Evolutionary conservation across 192 early-diverging fungal genomes (phyloP).

Genomic region (Chytriomyces sp.): DNA sequence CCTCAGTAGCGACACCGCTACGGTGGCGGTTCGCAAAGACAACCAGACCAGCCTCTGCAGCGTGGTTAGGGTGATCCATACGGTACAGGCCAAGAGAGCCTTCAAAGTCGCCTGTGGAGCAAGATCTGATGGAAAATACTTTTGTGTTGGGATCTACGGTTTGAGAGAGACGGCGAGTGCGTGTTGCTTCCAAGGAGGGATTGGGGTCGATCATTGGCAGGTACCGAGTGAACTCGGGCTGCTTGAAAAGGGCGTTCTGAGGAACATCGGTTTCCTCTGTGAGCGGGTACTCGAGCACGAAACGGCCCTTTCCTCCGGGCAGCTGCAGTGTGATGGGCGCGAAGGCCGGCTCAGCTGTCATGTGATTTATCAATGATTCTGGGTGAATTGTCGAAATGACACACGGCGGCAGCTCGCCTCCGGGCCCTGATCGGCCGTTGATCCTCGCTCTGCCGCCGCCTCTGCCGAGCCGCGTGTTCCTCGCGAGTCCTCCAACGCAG

Average conservation of each 20-base stretch:
- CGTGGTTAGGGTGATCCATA: slow-evolving; percentile 3
- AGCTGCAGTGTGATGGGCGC: neutral
- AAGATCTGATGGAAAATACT: neutral
- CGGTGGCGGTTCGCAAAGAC: neutral
- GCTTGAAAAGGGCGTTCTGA: neutral
- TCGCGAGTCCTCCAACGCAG: too few relatives aligned
- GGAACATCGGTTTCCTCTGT: neutral
- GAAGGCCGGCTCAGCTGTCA: neutral
- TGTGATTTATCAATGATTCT: too few relatives aligned
- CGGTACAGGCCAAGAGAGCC: slow-evolving; percentile 5
- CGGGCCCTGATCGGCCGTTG: too few relatives aligned
- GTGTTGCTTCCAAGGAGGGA: neutral
- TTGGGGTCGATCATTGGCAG: slow-evolving; percentile 18
- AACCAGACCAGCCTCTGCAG: neutral
- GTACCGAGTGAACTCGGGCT: neutral
- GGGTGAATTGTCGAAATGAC: too few relatives aligned
- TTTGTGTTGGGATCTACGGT: neutral
- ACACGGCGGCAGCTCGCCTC: too few relatives aligned
- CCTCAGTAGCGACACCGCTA: neutral
- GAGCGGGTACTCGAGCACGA: neutral
- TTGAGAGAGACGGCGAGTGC: neutral
- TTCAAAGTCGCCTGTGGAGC: neutral
- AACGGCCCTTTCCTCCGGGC: neutral
- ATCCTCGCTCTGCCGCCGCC: too few relatives aligned
- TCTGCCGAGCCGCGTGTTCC: too few relatives aligned